Conservation (phyloP, 257 asterid genomes). For the Ajuga chamaepitys region DNA sequence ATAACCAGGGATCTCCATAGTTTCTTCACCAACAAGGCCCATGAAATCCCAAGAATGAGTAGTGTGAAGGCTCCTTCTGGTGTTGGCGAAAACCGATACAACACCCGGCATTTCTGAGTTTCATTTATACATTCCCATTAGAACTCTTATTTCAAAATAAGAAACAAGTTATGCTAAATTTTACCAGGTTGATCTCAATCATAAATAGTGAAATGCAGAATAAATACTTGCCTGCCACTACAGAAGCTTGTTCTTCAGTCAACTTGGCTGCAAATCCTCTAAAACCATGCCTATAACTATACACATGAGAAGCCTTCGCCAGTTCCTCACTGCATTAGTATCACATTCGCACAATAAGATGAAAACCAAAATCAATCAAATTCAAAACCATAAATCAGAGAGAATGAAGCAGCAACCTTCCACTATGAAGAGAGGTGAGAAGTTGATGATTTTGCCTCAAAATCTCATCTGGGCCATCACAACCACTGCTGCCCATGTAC, state of each 20-base stretch:
- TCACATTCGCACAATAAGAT: slow-evolving; percentile 13
- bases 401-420: slow-evolving; percentile 46
- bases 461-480: slow-evolving; percentile 71
- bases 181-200: slow-evolving; percentile 6
- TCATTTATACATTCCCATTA: slow-evolving; percentile 17
- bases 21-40: slow-evolving; percentile 75
- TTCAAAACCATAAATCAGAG: not conserved
- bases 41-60: slow-evolving; percentile 99
- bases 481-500: slow-evolving; percentile 78
- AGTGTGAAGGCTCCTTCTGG: slow-evolving; percentile 74
- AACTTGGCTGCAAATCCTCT: slow-evolving; percentile 96
- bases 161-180: not conserved
- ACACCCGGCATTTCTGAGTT: slow-evolving; percentile 86
- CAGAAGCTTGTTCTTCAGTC: slow-evolving; percentile 73
- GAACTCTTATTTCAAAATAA: not conserved
- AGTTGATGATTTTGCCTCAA: slow-evolving; percentile 66
- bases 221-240: slow-evolving; percentile 50
- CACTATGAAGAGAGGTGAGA: slow-evolving; percentile 62
- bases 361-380: slow-evolving; percentile 5
- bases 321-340: slow-evolving; percentile 51
- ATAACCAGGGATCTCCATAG: slow-evolving; percentile 89
- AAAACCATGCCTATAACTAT: slow-evolving; percentile 83
- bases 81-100: slow-evolving; percentile 86
- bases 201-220: slow-evolving; percentile 7
- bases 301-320: slow-evolving; percentile 79